Base-by-base conservation (phyloP, 371 early-diverging fungal species). In the Rhizopus sp. region DNA sequence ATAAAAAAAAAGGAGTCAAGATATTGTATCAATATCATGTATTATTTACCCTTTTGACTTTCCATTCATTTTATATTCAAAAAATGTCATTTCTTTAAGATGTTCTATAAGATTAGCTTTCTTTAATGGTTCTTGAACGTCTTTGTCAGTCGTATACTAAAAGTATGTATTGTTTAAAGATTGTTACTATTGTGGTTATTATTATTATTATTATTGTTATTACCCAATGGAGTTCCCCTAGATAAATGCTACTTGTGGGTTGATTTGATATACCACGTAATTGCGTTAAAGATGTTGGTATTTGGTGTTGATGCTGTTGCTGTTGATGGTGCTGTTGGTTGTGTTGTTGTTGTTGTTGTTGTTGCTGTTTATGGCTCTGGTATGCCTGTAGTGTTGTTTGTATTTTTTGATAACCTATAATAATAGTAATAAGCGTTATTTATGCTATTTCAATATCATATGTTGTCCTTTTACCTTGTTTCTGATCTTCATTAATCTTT, bases 21-120 rank as follows among this genome's bases (percentile, higher is more conserved):
- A 44, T 4, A 44, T 54, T 4, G 1, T 30, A 35, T 13, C n/a
- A 41, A 9, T 1, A 34, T 10, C 9, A 39, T 5, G 23, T 12
- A 39, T 12, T 41, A 5, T 12, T 49, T 75, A 80, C 78, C 82
- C 87, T 63, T 81, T 62, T 56, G 85, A 85, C 69, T 86, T 86
- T 40, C 87, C 87, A 57, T 86, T 86, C 33, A 80, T 73, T 68
- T 86, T 86, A 57, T 84, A 81, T 53, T 86, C 87, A 51, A 69
- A 72, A 60, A 86, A 86, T 12, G 77, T 74, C 29, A 83, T 50
- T 17, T 83, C 83, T 42, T 66, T 69, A 15, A 81, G 58, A 12
- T 76, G 72, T 8, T 54, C 54, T 13, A 55, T 63, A n/a, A 76
- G 50, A n/a, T 76, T 73, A 16, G 69, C 71, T 15, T 81, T 69